Percentiles rank a stretch among this genome's conserved stretches.
Conservation (phyloP, 1,139 yeast genomes). For the Suhomyces anneliseae region DNA sequence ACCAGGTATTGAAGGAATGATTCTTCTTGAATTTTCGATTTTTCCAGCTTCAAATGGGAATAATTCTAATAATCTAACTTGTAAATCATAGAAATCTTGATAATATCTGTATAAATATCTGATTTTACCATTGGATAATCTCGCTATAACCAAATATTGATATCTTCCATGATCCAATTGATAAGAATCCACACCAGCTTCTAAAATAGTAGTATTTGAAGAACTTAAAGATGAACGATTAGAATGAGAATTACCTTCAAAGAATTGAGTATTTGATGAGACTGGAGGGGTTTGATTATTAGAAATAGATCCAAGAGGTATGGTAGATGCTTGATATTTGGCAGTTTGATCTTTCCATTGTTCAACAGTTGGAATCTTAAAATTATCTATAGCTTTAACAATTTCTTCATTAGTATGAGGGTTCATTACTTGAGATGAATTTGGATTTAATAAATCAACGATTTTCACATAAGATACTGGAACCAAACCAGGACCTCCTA, state of each 20-base stretch:
- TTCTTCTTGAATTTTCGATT: slow-evolving; percentile 67
- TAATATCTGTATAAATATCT: slow-evolving; percentile 84
- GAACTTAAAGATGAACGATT: slow-evolving; percentile 37
- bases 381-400: slow-evolving; percentile 48
- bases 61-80: slow-evolving; percentile 75
- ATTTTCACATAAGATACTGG: slow-evolving; percentile 90
- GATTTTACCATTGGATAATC: slow-evolving; percentile 64
- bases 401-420: slow-evolving; percentile 25
- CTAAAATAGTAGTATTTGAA: slow-evolving; percentile 40
- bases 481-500: slow-evolving; percentile 96
- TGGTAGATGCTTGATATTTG: slow-evolving; percentile 87
- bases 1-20: slow-evolving; percentile 93
- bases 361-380: slow-evolving; percentile 84
- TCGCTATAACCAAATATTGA: slow-evolving; percentile 79
- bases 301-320: slow-evolving; percentile 63
- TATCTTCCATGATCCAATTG: slow-evolving; percentile 83
- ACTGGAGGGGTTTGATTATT: slow-evolving; percentile 26
- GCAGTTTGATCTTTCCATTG: slow-evolving; percentile 95
- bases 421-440: slow-evolving; percentile 28
- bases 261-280: slow-evolving; percentile 42
- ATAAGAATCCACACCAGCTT: slow-evolving; percentile 78
- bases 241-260: slow-evolving; percentile 29
- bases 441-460: slow-evolving; percentile 62
- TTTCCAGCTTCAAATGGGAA: slow-evolving; percentile 95
- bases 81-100: slow-evolving; percentile 95